Evolutionary conservation across 163 green algal genomes (phyloP).

Genomic region (Volvox carteri): DNA sequence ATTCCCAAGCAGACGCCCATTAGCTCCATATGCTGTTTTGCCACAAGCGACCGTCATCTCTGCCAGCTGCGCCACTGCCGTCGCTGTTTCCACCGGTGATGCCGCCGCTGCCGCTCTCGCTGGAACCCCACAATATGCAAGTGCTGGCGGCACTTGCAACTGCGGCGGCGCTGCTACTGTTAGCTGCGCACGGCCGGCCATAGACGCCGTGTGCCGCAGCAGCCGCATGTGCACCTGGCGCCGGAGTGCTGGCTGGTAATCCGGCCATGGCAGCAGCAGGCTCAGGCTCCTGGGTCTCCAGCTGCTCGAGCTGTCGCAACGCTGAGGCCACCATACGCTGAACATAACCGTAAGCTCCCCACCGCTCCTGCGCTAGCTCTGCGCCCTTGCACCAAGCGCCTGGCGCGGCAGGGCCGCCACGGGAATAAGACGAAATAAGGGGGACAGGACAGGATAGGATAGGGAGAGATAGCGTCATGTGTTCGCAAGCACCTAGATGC

Average conservation of each 20-base stretch:
- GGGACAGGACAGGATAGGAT: no score
- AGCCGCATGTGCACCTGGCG: not conserved
- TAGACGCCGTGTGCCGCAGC: not conserved
- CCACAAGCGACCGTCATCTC: not conserved
- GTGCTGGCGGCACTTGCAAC: not conserved
- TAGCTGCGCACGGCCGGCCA: not conserved
- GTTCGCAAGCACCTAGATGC: no score
- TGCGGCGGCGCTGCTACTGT: not conserved
- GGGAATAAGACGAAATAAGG: not conserved
- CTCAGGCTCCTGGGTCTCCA: conserved; percentile 17
- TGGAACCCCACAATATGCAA: not conserved
- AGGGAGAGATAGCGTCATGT: no score
- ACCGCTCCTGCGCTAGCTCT: not conserved
- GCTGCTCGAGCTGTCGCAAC: conserved; percentile 15
- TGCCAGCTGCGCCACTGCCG: not conserved
- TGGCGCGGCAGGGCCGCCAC: not conserved
- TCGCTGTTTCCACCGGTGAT: not conserved
- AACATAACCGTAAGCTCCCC: not conserved
- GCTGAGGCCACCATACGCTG: conserved; percentile 31
- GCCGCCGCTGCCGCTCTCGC: not conserved
- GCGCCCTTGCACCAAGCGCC: conserved; percentile 48
- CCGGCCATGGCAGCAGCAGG: conserved; percentile 21
- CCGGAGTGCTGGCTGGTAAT: not conserved
- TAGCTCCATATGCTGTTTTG: not conserved
- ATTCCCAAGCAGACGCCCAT: no score